Conservation (phyloP, 139 green algal genomes). For the Diplosphaera chodatii region DNA sequence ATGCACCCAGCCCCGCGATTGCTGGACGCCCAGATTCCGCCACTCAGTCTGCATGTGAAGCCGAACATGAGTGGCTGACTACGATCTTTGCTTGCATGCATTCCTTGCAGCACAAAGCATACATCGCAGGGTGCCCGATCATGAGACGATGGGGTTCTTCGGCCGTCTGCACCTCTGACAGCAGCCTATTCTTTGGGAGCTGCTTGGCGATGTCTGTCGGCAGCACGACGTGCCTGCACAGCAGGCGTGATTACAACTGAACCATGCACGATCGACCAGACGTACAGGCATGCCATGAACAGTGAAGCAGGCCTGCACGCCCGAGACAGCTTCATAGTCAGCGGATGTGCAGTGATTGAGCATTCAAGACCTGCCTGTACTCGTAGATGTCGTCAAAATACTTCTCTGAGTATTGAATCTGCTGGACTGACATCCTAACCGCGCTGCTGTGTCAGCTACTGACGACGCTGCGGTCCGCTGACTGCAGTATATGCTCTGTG, state of each 20-base stretch:
- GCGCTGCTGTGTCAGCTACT: neutral
- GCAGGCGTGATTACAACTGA: no score
- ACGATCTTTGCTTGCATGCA: no score
- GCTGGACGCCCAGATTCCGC: slow-evolving; percentile 91
- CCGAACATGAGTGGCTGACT: no score
- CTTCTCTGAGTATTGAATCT: slow-evolving; percentile 86
- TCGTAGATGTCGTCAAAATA: slow-evolving; percentile 97
- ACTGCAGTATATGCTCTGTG: neutral
- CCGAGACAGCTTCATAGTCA: no score
- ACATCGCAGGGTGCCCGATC: no score
- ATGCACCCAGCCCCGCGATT: slow-evolving; percentile 95
- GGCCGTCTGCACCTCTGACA: slow-evolving; percentile 82
- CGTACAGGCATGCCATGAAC: no score
- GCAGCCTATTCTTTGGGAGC: slow-evolving; percentile 83
- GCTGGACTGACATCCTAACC: slow-evolving; percentile 22
- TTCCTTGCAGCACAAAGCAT: no score
- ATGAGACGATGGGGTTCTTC: no score
- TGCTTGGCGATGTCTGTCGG: slow-evolving; percentile 81
- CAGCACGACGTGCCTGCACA: slow-evolving; percentile 89
- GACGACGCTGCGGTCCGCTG: no score
- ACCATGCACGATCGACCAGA: no score
- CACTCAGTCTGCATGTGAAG: slow-evolving; percentile 89
- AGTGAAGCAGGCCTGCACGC: no score
- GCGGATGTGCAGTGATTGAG: no score
- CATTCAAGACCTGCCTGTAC: slow-evolving; percentile 72